Percentiles rank a stretch among this genome's conserved stretches.
phyloP scores from a whole-genome alignment of 257 asterid genomes.

The Voacanga thouarsii region DNA sequence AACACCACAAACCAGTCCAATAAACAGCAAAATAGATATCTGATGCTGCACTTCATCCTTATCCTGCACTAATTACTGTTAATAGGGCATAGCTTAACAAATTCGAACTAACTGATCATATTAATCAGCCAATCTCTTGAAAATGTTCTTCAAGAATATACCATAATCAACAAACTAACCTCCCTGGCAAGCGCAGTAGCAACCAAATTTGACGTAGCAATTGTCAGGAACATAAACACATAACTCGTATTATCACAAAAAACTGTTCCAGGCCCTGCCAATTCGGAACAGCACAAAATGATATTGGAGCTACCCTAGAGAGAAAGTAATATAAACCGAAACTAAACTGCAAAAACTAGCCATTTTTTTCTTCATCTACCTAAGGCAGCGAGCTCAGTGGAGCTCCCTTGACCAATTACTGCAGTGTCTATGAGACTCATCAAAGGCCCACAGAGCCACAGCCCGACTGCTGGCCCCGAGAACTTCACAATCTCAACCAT shows the following conservation, averaged over 20 bases:
- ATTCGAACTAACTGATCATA: not conserved
- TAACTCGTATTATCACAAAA: slow-evolving; percentile 80
- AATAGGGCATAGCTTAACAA: not conserved
- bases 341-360: not conserved
- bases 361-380: slow-evolving; percentile 31
- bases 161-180: slow-evolving; percentile 37
- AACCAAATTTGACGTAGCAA: slow-evolving; percentile 94
- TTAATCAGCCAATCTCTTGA: not conserved
- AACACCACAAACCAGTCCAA: slow-evolving; percentile 77
- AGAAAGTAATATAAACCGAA: not conserved
- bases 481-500: slow-evolving; percentile 81
- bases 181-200: slow-evolving; percentile 83
- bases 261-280: slow-evolving; percentile 93
- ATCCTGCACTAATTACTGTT: slow-evolving; percentile 47
- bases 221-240: slow-evolving; percentile 89
- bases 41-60: slow-evolving; percentile 85
- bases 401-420: slow-evolving; percentile 89
- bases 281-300: slow-evolving; percentile 1
- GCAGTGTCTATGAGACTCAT: slow-evolving; percentile 98
- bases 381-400: slow-evolving; percentile 91
- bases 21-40: slow-evolving; percentile 74
- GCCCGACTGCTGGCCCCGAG: slow-evolving; percentile 94
- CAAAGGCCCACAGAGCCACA: slow-evolving; percentile 90
- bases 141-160: not conserved
- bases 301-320: not conserved